Percentiles rank a stretch among this genome's conserved stretches.
Conservation (phyloP, 495 filamentous ascomycete species). For the Aspergillus haitiensis region DNA sequence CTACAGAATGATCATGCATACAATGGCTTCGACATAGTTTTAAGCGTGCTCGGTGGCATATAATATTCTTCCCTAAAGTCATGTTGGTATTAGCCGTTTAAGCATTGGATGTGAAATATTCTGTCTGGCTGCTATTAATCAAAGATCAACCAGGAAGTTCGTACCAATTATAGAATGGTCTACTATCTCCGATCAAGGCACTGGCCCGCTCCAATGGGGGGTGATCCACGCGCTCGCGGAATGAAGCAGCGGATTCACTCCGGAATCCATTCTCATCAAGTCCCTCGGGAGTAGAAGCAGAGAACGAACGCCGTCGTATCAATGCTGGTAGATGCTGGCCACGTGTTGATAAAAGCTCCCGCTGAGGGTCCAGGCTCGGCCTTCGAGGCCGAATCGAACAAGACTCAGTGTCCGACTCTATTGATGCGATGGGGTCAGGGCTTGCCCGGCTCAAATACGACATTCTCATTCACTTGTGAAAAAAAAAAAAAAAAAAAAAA, state of each 20-base stretch:
- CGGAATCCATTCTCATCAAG: conserved; percentile 20
- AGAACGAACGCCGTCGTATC: conserved; percentile 33
- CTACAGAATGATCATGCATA: conserved; percentile 17
- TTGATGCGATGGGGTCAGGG: conserved; percentile 17
- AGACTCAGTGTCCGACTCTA: conserved; percentile 22
- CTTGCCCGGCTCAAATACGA: conserved; percentile 13
- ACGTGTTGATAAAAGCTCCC: conserved; percentile 40
- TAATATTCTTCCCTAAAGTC: conserved; percentile 38
- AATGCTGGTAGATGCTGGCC: conserved; percentile 35
- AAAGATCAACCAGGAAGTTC: background rate
- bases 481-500: background rate
- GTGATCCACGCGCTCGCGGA: conserved; percentile 23
- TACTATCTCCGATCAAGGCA: conserved; percentile 39
- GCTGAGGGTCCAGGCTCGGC: conserved; percentile 35
- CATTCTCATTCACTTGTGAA: background rate
- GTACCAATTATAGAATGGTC: conserved; percentile 41
- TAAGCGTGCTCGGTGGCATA: conserved; percentile 30
- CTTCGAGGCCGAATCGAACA: conserved; percentile 27
- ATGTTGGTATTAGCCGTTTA: background rate
- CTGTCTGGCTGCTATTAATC: background rate
- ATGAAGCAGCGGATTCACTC: conserved; percentile 20
- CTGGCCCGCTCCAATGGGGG: conserved; percentile 19
- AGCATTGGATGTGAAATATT: background rate
- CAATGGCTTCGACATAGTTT: conserved; percentile 32
- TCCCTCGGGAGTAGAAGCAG: conserved; percentile 26